phyloP scores from a whole-genome alignment of 768 basidiomycete genomes.

The Russula foetens region DNA sequence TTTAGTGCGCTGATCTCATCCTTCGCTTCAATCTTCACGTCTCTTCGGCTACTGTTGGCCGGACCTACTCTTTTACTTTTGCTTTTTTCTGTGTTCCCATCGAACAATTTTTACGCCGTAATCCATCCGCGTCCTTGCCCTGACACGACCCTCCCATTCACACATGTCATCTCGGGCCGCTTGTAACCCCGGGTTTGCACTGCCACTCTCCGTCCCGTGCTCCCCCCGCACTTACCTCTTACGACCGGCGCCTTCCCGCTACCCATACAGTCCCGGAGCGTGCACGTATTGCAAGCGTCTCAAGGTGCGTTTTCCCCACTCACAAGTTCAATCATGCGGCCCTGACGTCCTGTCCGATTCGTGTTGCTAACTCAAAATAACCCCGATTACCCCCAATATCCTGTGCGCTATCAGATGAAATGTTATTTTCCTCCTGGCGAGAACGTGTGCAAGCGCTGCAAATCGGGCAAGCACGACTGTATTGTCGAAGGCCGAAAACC shows the following conservation, averaged over 20 bases:
- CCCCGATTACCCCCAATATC: neutral
- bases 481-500: constrained; percentile 81
- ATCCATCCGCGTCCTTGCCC: neutral
- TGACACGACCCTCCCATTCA: neutral
- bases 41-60: neutral
- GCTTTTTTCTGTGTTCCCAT: too few relatives aligned
- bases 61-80: neutral
- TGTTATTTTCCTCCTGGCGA: constrained; percentile 70
- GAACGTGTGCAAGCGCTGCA: constrained; percentile 74
- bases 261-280: constrained; percentile 55
- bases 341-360: neutral
- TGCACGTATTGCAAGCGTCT: constrained; percentile 84
- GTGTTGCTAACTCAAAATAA: neutral
- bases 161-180: neutral
- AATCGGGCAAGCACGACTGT: constrained; percentile 62
- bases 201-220: constrained; percentile 4
- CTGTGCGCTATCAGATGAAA: constrained; percentile 53
- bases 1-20: neutral
- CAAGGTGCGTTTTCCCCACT: constrained; percentile 48
- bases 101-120: neutral
- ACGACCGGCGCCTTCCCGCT: neutral
- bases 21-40: neutral
- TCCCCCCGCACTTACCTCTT: neutral
- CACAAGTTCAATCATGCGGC: neutral
- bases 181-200: constrained; percentile 2